Percentiles rank a stretch among this genome's conserved stretches.
These are phyloP conservation scores for Periconia digitata DNA, from an alignment of 2,329 filamentous ascomycete species.

Conservation along the genomic window DNA sequence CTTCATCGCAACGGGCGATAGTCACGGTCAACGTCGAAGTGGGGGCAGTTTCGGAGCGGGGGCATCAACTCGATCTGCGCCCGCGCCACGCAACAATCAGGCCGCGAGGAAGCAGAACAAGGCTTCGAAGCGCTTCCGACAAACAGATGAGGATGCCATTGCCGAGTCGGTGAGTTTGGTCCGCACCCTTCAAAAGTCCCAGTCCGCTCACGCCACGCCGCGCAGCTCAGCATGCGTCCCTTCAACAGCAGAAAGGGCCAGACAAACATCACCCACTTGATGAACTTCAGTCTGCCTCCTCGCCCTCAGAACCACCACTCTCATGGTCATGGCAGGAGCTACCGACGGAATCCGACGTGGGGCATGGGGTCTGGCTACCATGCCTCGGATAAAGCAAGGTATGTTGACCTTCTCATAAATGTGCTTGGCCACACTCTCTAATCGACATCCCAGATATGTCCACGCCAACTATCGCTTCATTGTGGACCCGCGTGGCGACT, in stretches of 20 bases:
- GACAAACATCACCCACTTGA: constrained; percentile 93
- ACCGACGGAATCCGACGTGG: constrained; percentile 74
- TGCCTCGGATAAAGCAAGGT: constrained; percentile 86
- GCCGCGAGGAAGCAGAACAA: constrained; percentile 79
- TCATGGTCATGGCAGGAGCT: constrained; percentile 51
- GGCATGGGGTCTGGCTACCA: constrained; percentile 88
- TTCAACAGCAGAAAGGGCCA: constrained; percentile 79
- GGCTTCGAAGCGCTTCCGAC: constrained; percentile 71
- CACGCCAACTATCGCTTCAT: constrained; percentile 98
- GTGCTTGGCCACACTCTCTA: background rate
- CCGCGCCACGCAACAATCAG: constrained; percentile 73
- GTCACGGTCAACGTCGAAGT: constrained; percentile 47
- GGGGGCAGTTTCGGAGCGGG: constrained; percentile 44
- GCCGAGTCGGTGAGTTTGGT: constrained; percentile 69
- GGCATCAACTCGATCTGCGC: constrained; percentile 39
- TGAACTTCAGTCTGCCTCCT: constrained; percentile 84
- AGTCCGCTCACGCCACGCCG: constrained; percentile 18
- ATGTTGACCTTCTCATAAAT: constrained; percentile 21
- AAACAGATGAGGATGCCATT: constrained; percentile 83
- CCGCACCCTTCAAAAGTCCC: background rate
- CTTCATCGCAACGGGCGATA: constrained; percentile 47
- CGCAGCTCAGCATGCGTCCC: constrained; percentile 63
- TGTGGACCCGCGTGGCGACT: constrained; percentile 79
- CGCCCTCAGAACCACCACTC: constrained; percentile 64
- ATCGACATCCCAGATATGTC: constrained; percentile 63